A percentile compares a stretch with the other conserved stretches of the same genome.
Evolutionary conservation across 1,139 yeast species (phyloP).

Genomic region (Kluyveromyces sp.): DNA sequence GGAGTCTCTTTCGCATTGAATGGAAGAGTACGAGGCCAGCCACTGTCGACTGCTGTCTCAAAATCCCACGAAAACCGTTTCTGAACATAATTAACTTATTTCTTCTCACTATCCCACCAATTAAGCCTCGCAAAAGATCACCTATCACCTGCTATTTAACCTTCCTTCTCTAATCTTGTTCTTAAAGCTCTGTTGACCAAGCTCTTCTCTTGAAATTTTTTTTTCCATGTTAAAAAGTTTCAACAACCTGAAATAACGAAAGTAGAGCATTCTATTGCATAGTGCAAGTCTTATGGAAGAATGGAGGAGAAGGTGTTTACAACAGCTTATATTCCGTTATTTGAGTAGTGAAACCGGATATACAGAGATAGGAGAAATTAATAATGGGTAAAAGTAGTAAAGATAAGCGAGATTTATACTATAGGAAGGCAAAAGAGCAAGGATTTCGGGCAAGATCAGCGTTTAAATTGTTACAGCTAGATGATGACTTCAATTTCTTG

Average conservation of each 20-base stretch:
- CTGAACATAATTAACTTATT: constrained; percentile 4
- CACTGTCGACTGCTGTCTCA: constrained; percentile 7
- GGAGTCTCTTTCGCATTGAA: constrained; percentile 38
- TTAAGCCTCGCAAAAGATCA: too few species aligned
- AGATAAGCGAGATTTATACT: constrained; percentile 87
- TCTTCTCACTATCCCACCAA: neutral
- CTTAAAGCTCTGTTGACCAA: too few species aligned
- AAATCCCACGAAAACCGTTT: constrained; percentile 3
- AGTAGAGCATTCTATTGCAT: too few species aligned
- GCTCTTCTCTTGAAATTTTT: too few species aligned
- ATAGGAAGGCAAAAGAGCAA: constrained; percentile 69
- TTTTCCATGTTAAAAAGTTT: too few species aligned
- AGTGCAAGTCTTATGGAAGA: too few species aligned
- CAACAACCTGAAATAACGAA: too few species aligned
- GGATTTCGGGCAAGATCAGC: constrained; percentile 96
- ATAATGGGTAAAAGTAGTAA: constrained; percentile 91
- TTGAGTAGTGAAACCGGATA: too few species aligned
- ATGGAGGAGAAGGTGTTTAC: too few species aligned
- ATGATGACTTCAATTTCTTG: constrained; percentile 73
- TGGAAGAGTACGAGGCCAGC: constrained; percentile 15
- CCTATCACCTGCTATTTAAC: too few species aligned
- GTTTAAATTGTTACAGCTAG: constrained; percentile 78
- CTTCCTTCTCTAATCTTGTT: too few species aligned
- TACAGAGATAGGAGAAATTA: neutral
- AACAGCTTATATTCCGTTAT: too few species aligned